Base-by-base conservation (phyloP, 345 rosid species). In the Lepidium aucheri region DNA sequence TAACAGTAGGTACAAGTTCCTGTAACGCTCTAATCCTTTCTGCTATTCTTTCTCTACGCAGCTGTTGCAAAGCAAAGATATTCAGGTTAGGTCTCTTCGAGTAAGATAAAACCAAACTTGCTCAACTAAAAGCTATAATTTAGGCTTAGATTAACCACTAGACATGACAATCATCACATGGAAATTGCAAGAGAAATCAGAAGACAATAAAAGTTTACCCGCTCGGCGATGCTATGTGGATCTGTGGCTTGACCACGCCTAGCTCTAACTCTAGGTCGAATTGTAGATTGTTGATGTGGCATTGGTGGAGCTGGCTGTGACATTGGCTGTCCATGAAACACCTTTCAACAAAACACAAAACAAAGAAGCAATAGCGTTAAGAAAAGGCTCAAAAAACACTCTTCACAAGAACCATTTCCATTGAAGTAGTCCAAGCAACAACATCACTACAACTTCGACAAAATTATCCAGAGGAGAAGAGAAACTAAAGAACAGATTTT, bases 211-310 rank as follows among this genome's bases (percentile, higher is more conserved):
- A 14, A 28, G 3, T 5, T 46, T 59, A 95, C 99, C 76, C 99
- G 79, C 75, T 95, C 99, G 53, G 99, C 99, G 38, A 95, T 95
- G 82, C 99, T 95, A 66, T 95, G 99, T 20, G 99, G 99, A 86
- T 95, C 99, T 5, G 99, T 95, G 62, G 99, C 99, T 65, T 95
- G 99, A 51, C 99, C 99, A 78, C 99, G 79, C 79, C 99, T 82
- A 78, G 99, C 99, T 50, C 99, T 80, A 34, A 89, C 94, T 79
- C 96, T 83, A 3, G 99, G 98, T 15, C 98, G 99, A 85, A 95
- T 87, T 36, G 89, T 53, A 13, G 73, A 67, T 8, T 94, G 99
- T 60, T 93, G 90, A 75, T 95, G 96, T 15, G 95, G 96, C 70
- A 83, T 87, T 57, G 90, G 78, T 72, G 93, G 82, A 63, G 83